Evolutionary conservation across 2,329 filamentous ascomycete species (phyloP).

Genomic region (Cadophora gregata): DNA sequence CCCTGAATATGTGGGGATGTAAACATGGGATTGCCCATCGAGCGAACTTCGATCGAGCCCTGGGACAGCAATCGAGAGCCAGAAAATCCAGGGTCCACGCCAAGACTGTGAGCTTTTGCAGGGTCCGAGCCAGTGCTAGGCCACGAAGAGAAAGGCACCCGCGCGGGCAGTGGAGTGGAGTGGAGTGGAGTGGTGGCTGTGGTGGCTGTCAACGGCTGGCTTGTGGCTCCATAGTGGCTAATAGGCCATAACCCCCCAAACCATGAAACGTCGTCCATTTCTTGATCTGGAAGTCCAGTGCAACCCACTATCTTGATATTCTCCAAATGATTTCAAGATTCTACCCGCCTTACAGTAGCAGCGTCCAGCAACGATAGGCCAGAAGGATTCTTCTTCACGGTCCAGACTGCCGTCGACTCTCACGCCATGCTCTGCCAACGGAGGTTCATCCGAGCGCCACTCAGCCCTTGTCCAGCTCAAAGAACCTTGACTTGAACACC

Average conservation of each 20-base stretch:
- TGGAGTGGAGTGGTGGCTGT: no score
- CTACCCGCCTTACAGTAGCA: background rate
- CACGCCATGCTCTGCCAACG: background rate
- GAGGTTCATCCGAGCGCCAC: background rate
- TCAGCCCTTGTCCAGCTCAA: constrained; percentile 3
- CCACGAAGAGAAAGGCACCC: background rate
- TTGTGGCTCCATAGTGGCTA: background rate
- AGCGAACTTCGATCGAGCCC: background rate
- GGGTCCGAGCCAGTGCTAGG: background rate
- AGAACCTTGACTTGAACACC: background rate
- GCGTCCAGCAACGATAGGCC: background rate
- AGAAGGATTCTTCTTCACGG: background rate
- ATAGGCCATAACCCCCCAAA: no score
- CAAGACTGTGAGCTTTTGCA: no score
- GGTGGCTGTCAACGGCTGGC: background rate
- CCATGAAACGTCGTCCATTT: no score
- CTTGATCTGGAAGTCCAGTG: no score
- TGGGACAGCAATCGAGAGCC: no score
- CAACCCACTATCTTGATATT: no score
- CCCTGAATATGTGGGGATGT: background rate
- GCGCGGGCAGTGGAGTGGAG: no score
- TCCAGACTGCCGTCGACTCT: background rate
- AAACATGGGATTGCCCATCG: background rate
- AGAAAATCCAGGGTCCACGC: constrained; percentile 6
- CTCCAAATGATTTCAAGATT: background rate